A percentile compares a stretch with the other conserved stretches of the same genome.
phyloP scores from a whole-genome alignment of 805 yeast species.

The Candida ortonii region DNA sequence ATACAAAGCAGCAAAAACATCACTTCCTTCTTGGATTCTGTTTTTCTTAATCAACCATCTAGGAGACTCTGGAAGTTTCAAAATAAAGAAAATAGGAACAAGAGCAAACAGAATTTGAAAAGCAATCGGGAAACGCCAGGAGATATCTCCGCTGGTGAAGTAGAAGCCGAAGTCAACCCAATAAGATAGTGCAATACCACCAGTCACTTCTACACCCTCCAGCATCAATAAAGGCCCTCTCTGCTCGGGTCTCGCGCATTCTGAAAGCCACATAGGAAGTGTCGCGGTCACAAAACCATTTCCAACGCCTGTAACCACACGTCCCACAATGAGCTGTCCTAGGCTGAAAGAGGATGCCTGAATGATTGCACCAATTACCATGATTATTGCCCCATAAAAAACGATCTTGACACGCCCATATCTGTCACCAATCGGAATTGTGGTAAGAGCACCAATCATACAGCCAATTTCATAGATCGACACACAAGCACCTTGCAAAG shows the following conservation, averaged over 20 bases:
- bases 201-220: constrained; percentile 29
- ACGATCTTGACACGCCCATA: constrained; percentile 41
- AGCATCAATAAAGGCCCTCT: constrained; percentile 33
- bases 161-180: constrained; percentile 39
- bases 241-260: constrained; percentile 31
- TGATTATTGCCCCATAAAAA: constrained; percentile 35
- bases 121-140: constrained; percentile 39
- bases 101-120: constrained; percentile 31
- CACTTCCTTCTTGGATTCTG: constrained; percentile 41
- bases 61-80: constrained; percentile 41
- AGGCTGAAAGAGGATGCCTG: constrained; percentile 24
- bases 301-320: constrained; percentile 37
- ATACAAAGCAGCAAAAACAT: constrained; percentile 41
- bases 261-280: constrained; percentile 37
- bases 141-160: constrained; percentile 25
- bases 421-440: constrained; percentile 40
- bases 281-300: constrained; percentile 35
- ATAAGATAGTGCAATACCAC: constrained; percentile 33
- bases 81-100: constrained; percentile 16
- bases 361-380: constrained; percentile 30
- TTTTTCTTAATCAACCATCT: constrained; percentile 42
- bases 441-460: constrained; percentile 41
- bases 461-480: constrained; percentile 51
- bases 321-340: constrained; percentile 31
- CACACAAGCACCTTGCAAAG: constrained; percentile 48